These are phyloP conservation scores for Cruciata laevipes DNA, from an alignment of 257 asterid genomes.

Conservation along the genomic window DNA sequence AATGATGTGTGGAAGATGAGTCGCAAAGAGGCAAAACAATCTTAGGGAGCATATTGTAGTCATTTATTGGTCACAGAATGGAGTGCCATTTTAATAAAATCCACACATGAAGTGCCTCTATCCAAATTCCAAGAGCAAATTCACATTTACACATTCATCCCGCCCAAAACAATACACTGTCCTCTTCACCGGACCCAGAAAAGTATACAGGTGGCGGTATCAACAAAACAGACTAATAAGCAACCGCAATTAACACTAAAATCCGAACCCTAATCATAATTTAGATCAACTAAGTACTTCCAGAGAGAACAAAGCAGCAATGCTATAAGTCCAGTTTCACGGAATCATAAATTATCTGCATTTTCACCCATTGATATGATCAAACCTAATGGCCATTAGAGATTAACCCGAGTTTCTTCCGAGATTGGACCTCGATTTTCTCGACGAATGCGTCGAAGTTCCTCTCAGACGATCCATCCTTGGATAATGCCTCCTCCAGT, in stretches of 20 bases:
- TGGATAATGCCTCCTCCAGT: constrained; percentile 39
- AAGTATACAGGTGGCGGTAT: background rate
- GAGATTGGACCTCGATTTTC: constrained; percentile 33
- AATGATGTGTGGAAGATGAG: too few species aligned
- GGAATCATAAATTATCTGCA: background rate
- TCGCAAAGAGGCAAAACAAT: too few species aligned
- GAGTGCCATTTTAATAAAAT: too few species aligned
- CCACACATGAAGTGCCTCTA: background rate
- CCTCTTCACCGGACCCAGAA: background rate
- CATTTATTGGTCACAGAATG: too few species aligned
- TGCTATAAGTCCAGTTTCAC: background rate
- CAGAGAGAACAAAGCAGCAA: background rate
- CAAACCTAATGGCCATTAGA: constrained; percentile 5
- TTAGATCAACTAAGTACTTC: too few species aligned
- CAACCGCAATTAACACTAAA: background rate
- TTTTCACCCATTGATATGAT: too few species aligned
- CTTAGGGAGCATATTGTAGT: too few species aligned
- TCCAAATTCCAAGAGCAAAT: background rate
- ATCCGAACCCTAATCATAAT: background rate
- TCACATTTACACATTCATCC: background rate
- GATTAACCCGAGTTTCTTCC: constrained; percentile 26
- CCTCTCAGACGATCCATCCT: constrained; percentile 49
- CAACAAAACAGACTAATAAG: background rate
- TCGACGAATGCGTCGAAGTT: constrained; percentile 42
- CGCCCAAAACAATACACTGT: background rate